Base-by-base conservation (phyloP, 2,329 filamentous ascomycete genomes). In the Beauveria medogensis region DNA sequence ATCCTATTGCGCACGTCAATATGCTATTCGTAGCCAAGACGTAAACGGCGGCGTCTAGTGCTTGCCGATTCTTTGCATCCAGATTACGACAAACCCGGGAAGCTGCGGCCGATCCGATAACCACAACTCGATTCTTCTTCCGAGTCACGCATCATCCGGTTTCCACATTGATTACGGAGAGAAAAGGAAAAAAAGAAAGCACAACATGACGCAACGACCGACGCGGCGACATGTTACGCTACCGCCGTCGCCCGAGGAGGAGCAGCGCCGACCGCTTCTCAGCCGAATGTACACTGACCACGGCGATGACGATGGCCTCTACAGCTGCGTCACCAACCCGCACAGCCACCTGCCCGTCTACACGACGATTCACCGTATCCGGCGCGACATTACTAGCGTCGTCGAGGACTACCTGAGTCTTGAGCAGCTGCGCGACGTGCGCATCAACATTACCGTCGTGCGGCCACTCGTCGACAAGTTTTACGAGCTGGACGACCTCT, bases 401-500 rank as follows among this genome's bases (percentile, higher is more conserved):
- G 83, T 87, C 55, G 84, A 86, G 74, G 81, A 82, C 70, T 82
- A 82, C 66, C 72, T 84, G 69, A 90, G 85, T 61, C 77, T 89
- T 60, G 88, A 92, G 66, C 90, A 94, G 76, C 77, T 95, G 64
- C 84, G 87, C 68, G 89, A 91, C 71, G 87, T 91, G 60, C 83
- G 90, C 62, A 91, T 94, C 79, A 94, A 94, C 70, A 82, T 90
- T 55, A 82, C 88, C 1, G 87, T 94, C 50, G 86, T 94, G 22
- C 83, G 91, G 62, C 91, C 91, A 1, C 75, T 94, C 28, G 89
- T 94, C n/a, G 89, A 94, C 70, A 88, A 90, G 70, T 81, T 93
- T 9, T 94, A 91, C 70, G 86, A 90, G 67, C 80, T 87, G 62
- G 82, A 90, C 62, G 91, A 94, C 75, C 86, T 92, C 44, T 93